Base-by-base conservation (phyloP, 169 alveolate genomes). In the Cryptosporidium tyzzeri region DNA sequence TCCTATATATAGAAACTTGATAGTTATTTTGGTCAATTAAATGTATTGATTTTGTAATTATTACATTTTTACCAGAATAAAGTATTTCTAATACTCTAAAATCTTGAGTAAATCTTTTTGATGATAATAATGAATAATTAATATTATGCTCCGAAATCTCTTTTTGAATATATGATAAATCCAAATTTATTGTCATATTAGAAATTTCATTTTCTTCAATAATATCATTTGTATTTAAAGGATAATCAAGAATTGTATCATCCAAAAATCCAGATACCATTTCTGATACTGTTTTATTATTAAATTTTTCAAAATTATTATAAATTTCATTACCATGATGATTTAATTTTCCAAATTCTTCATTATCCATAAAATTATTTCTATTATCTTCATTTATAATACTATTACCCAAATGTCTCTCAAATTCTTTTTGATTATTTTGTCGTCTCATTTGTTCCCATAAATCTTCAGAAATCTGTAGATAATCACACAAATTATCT, bases 361-460 rank as follows among this genome's bases (percentile, higher is more conserved):
- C 35, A 31, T 31, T 31, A 31, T 2, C 35, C 35, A 31, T 31
- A 31, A 31, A 31, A 31, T 31, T 31, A 31, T 50, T 21, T 23
- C 10, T 35, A 45, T 44, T n/a, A 35, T 70, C 67, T 23, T 23
- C 67, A 23, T 8, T 9, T n/a, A 74, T 26, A 2, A 31, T 9
- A 29, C 53, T 80, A 39, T 65, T 80, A 26, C 62, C 89, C n/a
- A 61, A 80, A 29, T 80, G 74, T n/a, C 41, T 80, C 33, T 80
- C 89, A 14, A 80, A 59, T 16, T 80, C 89, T n/a, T 29, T 80
- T 41, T 80, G 89, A 65, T 80, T 62, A 33, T 80, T 80, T 62
- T 59, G 45, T 18, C 89, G 61, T 65, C 89, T 80, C 89, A 80
- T 80, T 44, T 65, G 80, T 51, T 80, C 89, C 89, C 89, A 80